Base-by-base conservation (phyloP, 495 filamentous ascomycete species). In the Penicillium cataractarum region DNA sequence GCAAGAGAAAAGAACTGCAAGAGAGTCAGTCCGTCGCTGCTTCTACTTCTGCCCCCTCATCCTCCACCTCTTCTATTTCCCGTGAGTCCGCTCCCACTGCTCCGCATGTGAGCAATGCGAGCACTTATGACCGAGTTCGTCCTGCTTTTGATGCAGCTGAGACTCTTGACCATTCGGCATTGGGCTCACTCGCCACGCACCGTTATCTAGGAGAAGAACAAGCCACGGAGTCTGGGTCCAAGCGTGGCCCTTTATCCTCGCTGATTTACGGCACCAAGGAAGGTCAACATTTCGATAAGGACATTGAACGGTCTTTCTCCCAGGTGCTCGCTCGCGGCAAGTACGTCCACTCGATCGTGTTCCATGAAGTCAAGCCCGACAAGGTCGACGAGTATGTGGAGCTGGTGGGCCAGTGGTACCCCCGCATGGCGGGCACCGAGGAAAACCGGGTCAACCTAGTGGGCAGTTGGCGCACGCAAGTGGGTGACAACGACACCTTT, bases 391-490 rank as follows among this genome's bases (percentile, higher is more conserved):
- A 97, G 71, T 99, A 99, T 74, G 87, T 94, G 27, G 84, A 93
- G 32, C 80, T 98, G 55, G 92, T 97, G n/a, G 93, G 96, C 58
- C 80, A 85, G 40, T 96, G 90, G 89, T 99, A 99, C 74, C 94
- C 95, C 5, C 83, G 83, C 58, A 90, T 97, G 84, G 96, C 95
- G 13, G 78, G 78, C 40, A 82, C 84, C 48, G 86, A 88, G 60
- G 88, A 93, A 77, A 96, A 97, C 80, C 90, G 92, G 72, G 96
- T 98, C 69, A 89, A 99, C 77, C 80, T 99, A 52, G 95, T 99
- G 17, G 95, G 95, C 63, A 98, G 95, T 80, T 99, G 95, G 95
- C 87, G 95, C 74, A 97, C 94, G 2, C 96, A 99, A 76, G 95
- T 99, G 60, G 96, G 96, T 52, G 96, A 98, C 69, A 96, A 92